These are phyloP conservation scores for Fraxinus greggii DNA, from an alignment of 305 asterid species.

Conservation along the genomic window DNA sequence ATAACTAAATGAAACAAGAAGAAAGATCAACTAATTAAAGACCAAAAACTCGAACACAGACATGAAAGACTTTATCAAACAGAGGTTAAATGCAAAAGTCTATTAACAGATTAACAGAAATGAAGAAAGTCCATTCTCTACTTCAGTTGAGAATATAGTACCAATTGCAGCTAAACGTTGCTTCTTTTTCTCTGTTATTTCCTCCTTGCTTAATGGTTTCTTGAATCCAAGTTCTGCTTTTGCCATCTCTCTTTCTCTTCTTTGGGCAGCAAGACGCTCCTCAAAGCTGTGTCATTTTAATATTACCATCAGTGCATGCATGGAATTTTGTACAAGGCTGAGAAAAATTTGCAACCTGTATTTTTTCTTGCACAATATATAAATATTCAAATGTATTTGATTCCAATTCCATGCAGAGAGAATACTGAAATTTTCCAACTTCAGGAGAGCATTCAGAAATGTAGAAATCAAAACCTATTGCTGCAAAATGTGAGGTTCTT, in stretches of 20 bases:
- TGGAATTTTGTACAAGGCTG: neutral
- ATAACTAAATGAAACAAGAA: neutral
- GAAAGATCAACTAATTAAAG: neutral
- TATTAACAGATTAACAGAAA: neutral
- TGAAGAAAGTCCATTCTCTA: neutral
- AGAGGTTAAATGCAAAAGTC: neutral
- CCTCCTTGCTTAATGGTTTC: conserved; percentile 84
- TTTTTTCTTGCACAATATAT: neutral
- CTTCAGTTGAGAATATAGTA: neutral
- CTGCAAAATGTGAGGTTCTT: neutral
- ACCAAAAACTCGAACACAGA: neutral
- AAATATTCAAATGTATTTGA: neutral
- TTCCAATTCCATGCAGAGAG: neutral
- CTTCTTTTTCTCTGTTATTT: conserved; percentile 76
- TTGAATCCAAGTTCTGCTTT: conserved; percentile 81
- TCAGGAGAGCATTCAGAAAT: neutral
- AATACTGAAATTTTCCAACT: neutral
- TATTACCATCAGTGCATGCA: conserved; percentile 10
- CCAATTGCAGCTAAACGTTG: conserved; percentile 98
- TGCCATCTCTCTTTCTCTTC: conserved; percentile 78
- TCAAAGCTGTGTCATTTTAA: conserved; percentile 65
- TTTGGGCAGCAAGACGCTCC: conserved; percentile 88
- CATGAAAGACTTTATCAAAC: neutral
- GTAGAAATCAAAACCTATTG: neutral
- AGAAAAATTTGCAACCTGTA: neutral